A percentile compares a stretch with the other conserved stretches of the same genome.
Conservation (phyloP, 306 rosid species). For the Arachis hypogaea region DNA sequence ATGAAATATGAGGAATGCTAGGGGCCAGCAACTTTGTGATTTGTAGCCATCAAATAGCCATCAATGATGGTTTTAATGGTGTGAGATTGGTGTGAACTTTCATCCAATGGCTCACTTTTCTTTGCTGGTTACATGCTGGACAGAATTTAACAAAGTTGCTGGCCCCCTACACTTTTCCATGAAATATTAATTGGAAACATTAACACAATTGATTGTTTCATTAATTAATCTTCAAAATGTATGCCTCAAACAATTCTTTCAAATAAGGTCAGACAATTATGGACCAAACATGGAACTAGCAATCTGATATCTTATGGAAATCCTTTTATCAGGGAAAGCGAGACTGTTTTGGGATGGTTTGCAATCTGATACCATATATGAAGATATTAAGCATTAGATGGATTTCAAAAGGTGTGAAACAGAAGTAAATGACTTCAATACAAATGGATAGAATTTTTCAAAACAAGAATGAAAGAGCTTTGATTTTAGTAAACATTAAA, state of each 20-base stretch:
- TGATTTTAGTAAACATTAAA: constrained; percentile 19
- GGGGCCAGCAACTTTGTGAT: too few relatives aligned
- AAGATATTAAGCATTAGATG: neutral
- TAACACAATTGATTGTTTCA: neutral
- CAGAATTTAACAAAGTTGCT: too few relatives aligned
- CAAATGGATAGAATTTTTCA: neutral
- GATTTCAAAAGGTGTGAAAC: constrained; percentile 1
- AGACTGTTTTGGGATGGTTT: neutral
- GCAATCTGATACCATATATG: neutral
- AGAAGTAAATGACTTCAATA: neutral
- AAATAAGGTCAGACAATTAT: constrained; percentile 12
- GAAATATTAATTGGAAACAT: constrained; percentile 8
- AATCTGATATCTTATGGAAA: neutral
- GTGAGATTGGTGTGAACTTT: too few relatives aligned
- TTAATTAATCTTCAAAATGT: neutral
- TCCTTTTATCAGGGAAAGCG: constrained; percentile 9
- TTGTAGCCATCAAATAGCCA: too few relatives aligned
- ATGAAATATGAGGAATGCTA: neutral
- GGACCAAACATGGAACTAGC: neutral
- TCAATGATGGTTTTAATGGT: too few relatives aligned
- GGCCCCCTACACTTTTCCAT: too few relatives aligned
- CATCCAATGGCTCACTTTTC: too few relatives aligned
- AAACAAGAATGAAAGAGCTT: neutral
- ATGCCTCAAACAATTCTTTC: constrained; percentile 15
- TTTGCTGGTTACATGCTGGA: too few relatives aligned